phyloP scores from a whole-genome alignment of 2,329 filamentous ascomycete species.

The Sarocladium kiliense region DNA sequence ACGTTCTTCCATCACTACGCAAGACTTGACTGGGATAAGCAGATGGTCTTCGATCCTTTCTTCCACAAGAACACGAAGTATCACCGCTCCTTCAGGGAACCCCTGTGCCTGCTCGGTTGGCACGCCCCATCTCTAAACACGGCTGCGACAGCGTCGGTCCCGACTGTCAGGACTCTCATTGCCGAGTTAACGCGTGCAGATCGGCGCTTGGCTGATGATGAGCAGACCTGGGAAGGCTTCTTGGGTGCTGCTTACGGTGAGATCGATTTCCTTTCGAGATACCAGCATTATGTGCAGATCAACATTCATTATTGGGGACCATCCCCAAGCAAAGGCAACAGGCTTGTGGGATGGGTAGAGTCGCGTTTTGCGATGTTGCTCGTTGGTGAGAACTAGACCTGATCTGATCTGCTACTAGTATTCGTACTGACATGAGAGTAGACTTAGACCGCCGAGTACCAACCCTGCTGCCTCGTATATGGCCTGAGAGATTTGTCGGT shows the following conservation, averaged over 20 bases:
- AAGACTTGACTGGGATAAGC: conserved; percentile 50
- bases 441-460: conserved; percentile 51
- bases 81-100: conserved; percentile 50
- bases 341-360: conserved; percentile 59
- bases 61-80: conserved; percentile 51
- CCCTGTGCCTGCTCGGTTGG: conserved; percentile 59
- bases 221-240: conserved; percentile 38
- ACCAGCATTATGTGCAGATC: conserved; percentile 53
- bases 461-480: conserved; percentile 50
- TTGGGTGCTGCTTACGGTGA: conserved; percentile 26
- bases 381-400: conserved; percentile 41
- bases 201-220: conserved; percentile 28
- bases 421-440: not conserved
- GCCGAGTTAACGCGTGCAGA: conserved; percentile 46
- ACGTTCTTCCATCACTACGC: conserved; percentile 63
- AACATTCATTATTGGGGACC: conserved; percentile 62
- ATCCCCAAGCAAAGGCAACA: conserved; percentile 46
- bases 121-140: conserved; percentile 58
- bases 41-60: conserved; percentile 54
- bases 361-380: conserved; percentile 53
- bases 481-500: conserved; percentile 54
- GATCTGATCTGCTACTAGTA: not conserved
- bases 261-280: conserved; percentile 43
- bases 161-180: conserved; percentile 46
- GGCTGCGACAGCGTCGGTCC: conserved; percentile 45